Evolutionary conservation across 2,329 filamentous ascomycete species (phyloP).

Genomic region (Fusarium sp.): DNA sequence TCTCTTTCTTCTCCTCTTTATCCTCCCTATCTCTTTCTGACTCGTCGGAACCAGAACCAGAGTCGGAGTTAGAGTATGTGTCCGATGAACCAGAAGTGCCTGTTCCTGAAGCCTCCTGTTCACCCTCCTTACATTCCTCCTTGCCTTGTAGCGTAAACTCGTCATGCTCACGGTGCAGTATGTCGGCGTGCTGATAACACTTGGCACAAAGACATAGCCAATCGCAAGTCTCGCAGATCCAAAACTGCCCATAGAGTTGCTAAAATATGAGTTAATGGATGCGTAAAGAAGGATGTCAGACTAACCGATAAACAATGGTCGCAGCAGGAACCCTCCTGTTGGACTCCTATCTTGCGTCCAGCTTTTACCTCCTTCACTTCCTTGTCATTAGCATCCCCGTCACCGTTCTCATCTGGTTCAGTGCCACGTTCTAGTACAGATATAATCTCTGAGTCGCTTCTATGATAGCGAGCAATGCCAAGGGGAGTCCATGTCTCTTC

Average conservation of each 20-base stretch:
- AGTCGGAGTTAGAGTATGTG: background rate
- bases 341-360: rapidly evolving
- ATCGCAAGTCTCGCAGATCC: background rate
- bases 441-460: no score
- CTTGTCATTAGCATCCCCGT: no score
- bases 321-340: background rate
- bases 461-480: slow-evolving; percentile 1
- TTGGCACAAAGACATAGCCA: background rate
- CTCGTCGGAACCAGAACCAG: rapidly evolving
- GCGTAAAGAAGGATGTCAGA: background rate
- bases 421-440: background rate
- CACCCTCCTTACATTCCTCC: background rate
- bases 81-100: rapidly evolving
- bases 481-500: background rate
- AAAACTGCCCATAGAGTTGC: background rate
- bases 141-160: background rate
- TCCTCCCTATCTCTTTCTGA: rapidly evolving
- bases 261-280: background rate
- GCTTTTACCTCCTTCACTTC: background rate
- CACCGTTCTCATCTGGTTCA: background rate
- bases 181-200: background rate
- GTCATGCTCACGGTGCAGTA: background rate
- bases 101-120: background rate
- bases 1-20: background rate
- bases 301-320: background rate